phyloP scores from a whole-genome alignment of 2,329 filamentous ascomycete species.

The Aspergillus fumigatiaffinis region DNA sequence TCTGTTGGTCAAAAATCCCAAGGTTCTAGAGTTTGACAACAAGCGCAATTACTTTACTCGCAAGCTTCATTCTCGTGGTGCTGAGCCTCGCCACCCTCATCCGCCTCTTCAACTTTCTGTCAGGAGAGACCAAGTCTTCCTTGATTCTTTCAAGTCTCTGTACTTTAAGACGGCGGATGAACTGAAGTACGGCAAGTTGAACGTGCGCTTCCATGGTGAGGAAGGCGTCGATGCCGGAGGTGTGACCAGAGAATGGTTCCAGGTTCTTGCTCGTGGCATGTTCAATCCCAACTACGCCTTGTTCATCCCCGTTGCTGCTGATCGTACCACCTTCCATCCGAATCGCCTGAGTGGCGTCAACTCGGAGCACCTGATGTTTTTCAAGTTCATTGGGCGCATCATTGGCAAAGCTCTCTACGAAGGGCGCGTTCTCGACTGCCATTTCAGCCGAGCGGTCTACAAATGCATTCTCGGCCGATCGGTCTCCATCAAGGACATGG shows the following conservation, averaged over 20 bases:
- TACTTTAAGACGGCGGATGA: conserved; percentile 96
- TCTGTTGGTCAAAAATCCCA: conserved; percentile 93
- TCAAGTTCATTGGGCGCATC: conserved; percentile 98
- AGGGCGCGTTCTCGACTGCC: conserved; percentile 90
- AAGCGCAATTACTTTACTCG: conserved; percentile 99
- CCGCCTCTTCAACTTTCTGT: conserved; percentile 81
- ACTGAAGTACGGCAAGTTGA: conserved; percentile 98
- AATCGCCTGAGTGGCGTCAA: conserved; percentile 94
- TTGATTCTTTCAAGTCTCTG: conserved; percentile 96
- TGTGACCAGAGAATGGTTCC: conserved; percentile 98
- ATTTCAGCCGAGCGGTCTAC: conserved; percentile 98
- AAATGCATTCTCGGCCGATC: conserved; percentile 93
- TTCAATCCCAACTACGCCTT: conserved; percentile 97
- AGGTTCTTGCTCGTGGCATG: conserved; percentile 95
- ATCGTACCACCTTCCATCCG: conserved; percentile 97
- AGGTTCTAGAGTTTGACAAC: conserved; percentile 98
- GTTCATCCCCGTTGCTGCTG: conserved; percentile 93
- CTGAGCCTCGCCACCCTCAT: conserved; percentile 67
- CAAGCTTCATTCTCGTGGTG: conserved; percentile 73
- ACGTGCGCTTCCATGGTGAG: conserved; percentile 94
- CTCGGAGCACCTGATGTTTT: conserved; percentile 92
- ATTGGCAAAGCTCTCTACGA: conserved; percentile 98
- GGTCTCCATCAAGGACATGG: conserved; percentile 98
- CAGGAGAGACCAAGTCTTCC: conserved; percentile 91
- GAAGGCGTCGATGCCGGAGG: conserved; percentile 97